Evolutionary conservation across 2,329 filamentous ascomycete species (phyloP).

Genomic region (Cyanodermella asteris): DNA sequence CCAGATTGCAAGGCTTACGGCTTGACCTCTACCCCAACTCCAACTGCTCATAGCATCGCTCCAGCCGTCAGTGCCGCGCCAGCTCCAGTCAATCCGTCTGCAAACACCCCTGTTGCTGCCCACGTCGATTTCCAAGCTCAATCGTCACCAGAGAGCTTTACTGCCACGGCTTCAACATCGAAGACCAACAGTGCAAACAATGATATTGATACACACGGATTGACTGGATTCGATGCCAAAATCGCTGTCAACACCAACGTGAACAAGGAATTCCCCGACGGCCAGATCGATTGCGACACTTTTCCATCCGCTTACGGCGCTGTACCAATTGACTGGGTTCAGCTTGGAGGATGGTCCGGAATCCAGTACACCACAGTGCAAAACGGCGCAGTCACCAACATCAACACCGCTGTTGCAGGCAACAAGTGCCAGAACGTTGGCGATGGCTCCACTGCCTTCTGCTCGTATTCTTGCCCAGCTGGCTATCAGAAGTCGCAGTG

Average conservation of each 20-base stretch:
- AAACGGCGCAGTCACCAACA: conserved; percentile 32
- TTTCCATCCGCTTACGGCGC: conserved; percentile 75
- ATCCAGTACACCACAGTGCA: conserved; percentile 43
- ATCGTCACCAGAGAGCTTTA: too few relatives aligned
- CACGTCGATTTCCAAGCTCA: too few relatives aligned
- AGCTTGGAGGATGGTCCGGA: conserved; percentile 55
- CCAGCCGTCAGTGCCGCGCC: too few relatives aligned
- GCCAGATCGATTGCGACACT: conserved; percentile 42
- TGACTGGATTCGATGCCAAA: too few relatives aligned
- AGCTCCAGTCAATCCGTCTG: too few relatives aligned
- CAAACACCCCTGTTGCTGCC: too few relatives aligned
- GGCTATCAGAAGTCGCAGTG: conserved; percentile 89
- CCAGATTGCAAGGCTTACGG: conserved; percentile 11
- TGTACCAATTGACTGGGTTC: conserved; percentile 44
- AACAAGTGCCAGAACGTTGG: conserved; percentile 40
- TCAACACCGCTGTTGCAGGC: conserved; percentile 40
- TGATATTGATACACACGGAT: too few relatives aligned
- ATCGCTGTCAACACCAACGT: too few relatives aligned
- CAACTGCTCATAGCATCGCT: conserved; percentile 1
- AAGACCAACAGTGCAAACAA: too few relatives aligned
- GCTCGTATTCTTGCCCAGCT: conserved; percentile 80
- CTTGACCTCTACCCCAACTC: conserved; percentile 2
- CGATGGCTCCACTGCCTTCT: too few relatives aligned
- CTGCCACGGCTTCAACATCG: too few relatives aligned
- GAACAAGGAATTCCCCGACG: conserved; percentile 51